phyloP scores from a whole-genome alignment of 2,329 filamentous ascomycete species.

The Fusarium pseudocircinatum region DNA sequence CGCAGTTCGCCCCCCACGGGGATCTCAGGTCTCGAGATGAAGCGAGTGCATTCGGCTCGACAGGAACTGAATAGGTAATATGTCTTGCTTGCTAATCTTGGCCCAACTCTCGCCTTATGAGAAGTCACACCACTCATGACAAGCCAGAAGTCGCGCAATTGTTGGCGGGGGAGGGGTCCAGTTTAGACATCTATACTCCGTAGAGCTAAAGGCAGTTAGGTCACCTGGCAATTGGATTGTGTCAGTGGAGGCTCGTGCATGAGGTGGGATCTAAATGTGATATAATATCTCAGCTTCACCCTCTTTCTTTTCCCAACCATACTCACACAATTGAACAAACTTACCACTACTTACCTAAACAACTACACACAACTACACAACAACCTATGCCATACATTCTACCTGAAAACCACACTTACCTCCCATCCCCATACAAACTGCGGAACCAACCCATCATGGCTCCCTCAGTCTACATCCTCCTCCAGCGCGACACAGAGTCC shows the following conservation, averaged over 20 bases:
- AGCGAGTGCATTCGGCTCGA: neutral
- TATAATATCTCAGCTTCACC: slow-evolving; percentile 31
- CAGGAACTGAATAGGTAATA: neutral
- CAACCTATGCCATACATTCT: slow-evolving; percentile 12
- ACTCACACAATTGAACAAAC: slow-evolving; percentile 1
- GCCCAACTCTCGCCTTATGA: neutral
- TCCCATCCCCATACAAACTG: slow-evolving; percentile 10
- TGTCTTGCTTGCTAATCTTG: neutral
- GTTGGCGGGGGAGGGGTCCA: slow-evolving; percentile 10
- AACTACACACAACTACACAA: neutral
- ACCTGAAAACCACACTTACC: slow-evolving; percentile 6
- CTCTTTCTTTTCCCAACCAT: slow-evolving; percentile 3
- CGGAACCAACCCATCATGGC: slow-evolving; percentile 35
- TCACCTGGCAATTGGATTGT: slow-evolving; percentile 30
- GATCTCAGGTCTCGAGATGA: slow-evolving; percentile 2
- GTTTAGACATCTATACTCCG: neutral
- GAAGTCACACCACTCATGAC: slow-evolving; percentile 38
- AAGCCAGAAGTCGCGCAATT: slow-evolving; percentile 28
- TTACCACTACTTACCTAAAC: neutral
- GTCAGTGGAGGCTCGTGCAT: slow-evolving; percentile 24
- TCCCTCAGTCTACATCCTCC: slow-evolving; percentile 47
- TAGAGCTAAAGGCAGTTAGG: neutral
- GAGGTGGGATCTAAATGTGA: slow-evolving; percentile 38
- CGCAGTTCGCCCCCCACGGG: neutral
- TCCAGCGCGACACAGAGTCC: slow-evolving; percentile 44